Evolutionary conservation across 2,329 filamentous ascomycete species (phyloP), one percentile per base, ranked within the genome.

Genomic region (Fusarium avenaceum): DNA sequence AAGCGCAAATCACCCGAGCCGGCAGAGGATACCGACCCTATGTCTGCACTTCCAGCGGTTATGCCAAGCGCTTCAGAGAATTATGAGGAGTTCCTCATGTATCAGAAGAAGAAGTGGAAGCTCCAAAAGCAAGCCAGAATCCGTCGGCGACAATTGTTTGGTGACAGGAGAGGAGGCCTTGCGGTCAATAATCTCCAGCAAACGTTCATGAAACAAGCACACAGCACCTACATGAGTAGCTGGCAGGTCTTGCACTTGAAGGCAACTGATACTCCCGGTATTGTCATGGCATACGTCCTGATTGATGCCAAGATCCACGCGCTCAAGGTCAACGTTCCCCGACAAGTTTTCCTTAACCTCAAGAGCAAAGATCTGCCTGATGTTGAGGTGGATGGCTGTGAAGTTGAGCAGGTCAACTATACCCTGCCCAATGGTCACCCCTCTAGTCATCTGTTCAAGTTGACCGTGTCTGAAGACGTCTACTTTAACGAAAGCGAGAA

Each of bases 31-130:
- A 80, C 86, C 0, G 92, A 98, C 75, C 94, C 94, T 0, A 96
- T 93, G 78, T 90, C 93, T 28, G 88, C 88, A 24, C 84, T 99
- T 15, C 96, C 96, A 0, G 88, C 91, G 63, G 86, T 88, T 42
- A 96, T 97, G 91, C 95, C 96, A 2, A 87, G 87, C 24, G 92
- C 96, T 20, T 92, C 89, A 0, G 89, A 96, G 48, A 91, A 99
- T 78, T 99, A 99, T 72, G 83, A 88, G 19, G 93, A 88, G 0
- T 99, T 97, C 83, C 79, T 99, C 53, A 86, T 91, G 75, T 98
- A 98, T 75, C 96, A 99, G 77, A 99, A 99, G 80, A 89, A 94
- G 81, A 99, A 99, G 80, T 99, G 96, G 96, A 97, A 95, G 82
- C 91, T 98, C 38, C 96, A 99, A 77, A 97, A 94, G 75, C 92